Conservation (phyloP, 441 rosid genomes). For the Omphalea diandra region DNA sequence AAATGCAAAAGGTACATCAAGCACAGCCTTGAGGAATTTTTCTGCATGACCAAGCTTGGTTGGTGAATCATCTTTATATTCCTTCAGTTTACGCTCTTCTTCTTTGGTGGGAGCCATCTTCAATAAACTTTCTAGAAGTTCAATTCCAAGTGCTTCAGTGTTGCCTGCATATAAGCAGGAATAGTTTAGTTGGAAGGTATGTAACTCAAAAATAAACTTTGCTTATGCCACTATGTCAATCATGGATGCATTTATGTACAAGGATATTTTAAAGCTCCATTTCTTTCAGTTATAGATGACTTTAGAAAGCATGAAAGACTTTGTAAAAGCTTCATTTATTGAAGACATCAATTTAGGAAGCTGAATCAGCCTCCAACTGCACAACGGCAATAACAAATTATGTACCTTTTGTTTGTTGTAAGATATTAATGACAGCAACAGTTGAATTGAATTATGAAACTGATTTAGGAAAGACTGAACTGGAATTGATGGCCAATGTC, state of each 20-base stretch:
- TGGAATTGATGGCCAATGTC: background rate
- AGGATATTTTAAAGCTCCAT: background rate
- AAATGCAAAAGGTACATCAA: slow-evolving; percentile 78
- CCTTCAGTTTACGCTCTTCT: slow-evolving; percentile 77
- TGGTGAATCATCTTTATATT: slow-evolving; percentile 66
- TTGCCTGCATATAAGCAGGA: slow-evolving; percentile 48
- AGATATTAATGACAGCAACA: background rate
- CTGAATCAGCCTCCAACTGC: background rate
- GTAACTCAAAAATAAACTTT: slow-evolving; percentile 2
- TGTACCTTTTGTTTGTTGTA: background rate
- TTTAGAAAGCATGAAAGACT: background rate
- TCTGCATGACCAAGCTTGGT: slow-evolving; percentile 74
- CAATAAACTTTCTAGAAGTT: slow-evolving; percentile 78
- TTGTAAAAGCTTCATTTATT: background rate
- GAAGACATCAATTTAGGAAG: background rate
- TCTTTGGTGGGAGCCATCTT: too few relatives aligned
- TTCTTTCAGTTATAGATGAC: background rate
- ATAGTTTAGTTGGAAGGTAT: background rate
- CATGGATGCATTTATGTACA: background rate
- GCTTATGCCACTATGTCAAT: background rate
- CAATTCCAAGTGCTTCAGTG: slow-evolving; percentile 76
- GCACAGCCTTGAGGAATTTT: too few relatives aligned
- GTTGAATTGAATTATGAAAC: background rate
- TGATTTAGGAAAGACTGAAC: background rate
- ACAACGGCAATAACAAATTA: background rate